These are phyloP conservation scores for Neonectria hederae DNA, from an alignment of 2,329 filamentous ascomycete species.

Conservation along the genomic window DNA sequence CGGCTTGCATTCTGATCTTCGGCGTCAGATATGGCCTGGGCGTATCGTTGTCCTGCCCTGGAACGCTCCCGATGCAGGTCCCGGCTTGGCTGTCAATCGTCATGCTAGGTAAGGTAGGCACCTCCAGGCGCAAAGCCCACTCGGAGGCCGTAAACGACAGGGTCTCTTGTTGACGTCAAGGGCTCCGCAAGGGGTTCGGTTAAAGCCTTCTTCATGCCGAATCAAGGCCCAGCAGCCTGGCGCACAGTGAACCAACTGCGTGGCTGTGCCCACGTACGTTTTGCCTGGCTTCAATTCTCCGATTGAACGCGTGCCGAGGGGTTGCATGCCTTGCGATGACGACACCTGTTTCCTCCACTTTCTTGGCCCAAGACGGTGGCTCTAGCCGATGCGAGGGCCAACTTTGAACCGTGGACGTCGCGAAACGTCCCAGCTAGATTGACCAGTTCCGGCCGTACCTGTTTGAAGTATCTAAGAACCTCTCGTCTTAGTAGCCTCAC, in stretches of 20 bases:
- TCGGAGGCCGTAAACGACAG: neutral
- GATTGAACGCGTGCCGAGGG: neutral
- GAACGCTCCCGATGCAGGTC: neutral
- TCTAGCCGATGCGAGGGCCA: neutral
- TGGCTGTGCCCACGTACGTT: slow-evolving; percentile 3
- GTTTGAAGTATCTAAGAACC: no score
- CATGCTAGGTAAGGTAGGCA: neutral
- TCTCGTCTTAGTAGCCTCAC: neutral
- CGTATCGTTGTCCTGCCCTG: neutral
- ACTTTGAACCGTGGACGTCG: neutral
- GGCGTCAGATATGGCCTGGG: neutral
- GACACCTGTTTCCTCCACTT: neutral
- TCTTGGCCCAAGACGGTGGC: neutral
- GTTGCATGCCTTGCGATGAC: neutral
- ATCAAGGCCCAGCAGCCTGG: neutral
- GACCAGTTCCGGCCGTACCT: neutral
- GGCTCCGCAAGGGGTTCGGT: slow-evolving; percentile 1
- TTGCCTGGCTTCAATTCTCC: neutral
- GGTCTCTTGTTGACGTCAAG: neutral
- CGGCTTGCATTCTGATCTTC: no score
- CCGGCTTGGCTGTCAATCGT: neutral
- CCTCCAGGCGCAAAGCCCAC: neutral
- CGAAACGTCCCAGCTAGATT: slow-evolving; percentile 5
- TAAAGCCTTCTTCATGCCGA: neutral
- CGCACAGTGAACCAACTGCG: neutral